Percentiles rank a stretch among this genome's conserved stretches.
phyloP scores from a whole-genome alignment of 2,329 filamentous ascomycete species.

The Sporothrix pseudoabietina region DNA sequence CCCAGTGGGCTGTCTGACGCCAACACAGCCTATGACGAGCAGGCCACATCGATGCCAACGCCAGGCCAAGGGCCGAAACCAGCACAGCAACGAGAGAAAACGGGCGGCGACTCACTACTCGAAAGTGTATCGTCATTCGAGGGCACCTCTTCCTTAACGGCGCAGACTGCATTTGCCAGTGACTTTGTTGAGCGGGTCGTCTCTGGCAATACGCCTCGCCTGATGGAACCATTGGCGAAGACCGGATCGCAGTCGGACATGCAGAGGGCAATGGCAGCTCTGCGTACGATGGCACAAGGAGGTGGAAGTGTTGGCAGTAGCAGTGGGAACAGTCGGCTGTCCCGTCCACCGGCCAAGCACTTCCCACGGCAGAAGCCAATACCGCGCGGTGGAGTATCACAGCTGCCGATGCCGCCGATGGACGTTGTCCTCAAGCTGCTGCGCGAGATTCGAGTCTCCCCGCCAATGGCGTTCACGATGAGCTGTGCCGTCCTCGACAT shows the following conservation, averaged over 20 bases:
- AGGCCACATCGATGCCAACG: background rate
- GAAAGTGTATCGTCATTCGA: background rate
- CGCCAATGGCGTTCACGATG: slow-evolving; percentile 26
- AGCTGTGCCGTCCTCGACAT: slow-evolving; percentile 48
- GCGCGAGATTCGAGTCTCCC: slow-evolving; percentile 48
- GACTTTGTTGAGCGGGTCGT: background rate
- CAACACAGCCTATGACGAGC: background rate
- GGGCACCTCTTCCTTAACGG: background rate
- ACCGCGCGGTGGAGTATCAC: slow-evolving; percentile 51
- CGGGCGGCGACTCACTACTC: background rate
- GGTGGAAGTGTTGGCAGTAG: too few species aligned
- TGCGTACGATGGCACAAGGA: slow-evolving; percentile 52
- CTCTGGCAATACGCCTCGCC: background rate
- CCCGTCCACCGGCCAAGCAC: slow-evolving; percentile 39
- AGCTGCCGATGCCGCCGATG: slow-evolving; percentile 59
- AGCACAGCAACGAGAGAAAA: background rate
- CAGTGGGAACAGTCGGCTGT: slow-evolving; percentile 44
- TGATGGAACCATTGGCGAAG: background rate
- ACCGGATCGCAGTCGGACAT: slow-evolving; percentile 44
- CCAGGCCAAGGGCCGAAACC: background rate
- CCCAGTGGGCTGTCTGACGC: background rate
- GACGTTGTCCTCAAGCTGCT: slow-evolving; percentile 53
- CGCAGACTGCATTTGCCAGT: background rate
- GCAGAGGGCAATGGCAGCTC: slow-evolving; percentile 53
- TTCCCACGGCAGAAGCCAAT: slow-evolving; percentile 52